Conservation (phyloP, 1,284 basidiomycete genomes). For the Marasmius tenuissimus region DNA sequence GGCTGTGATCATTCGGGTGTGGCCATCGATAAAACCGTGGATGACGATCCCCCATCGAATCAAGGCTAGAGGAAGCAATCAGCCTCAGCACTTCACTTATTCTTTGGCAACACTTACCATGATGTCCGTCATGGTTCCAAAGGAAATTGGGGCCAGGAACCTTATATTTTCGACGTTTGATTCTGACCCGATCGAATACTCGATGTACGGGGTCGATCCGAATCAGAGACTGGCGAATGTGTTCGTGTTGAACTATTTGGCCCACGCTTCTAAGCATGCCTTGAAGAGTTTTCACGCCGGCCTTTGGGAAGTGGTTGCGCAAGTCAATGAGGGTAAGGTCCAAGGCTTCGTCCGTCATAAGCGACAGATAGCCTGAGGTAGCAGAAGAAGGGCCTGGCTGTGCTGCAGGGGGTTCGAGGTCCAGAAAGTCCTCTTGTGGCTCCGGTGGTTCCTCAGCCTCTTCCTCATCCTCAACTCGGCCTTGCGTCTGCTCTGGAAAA, state of each 20-base stretch:
- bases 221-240: conserved; percentile 17
- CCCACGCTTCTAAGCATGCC: conserved; percentile 23
- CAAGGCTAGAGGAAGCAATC: conserved; percentile 15
- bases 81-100: background rate
- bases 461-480: conserved; percentile 9
- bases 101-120: conserved; percentile 17
- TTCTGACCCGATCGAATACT: conserved; percentile 24
- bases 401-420: background rate
- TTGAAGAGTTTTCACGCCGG: conserved; percentile 25
- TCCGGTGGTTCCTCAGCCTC: background rate
- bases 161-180: conserved; percentile 25
- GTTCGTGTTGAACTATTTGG: conserved; percentile 17
- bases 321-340: conserved; percentile 9
- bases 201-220: conserved; percentile 23
- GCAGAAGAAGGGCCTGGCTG: background rate
- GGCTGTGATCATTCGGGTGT: conserved; percentile 24
- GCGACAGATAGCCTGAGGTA: background rate
- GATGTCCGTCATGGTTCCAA: conserved; percentile 31
- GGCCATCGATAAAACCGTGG: conserved; percentile 34
- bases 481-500: conserved; percentile 1
- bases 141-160: conserved; percentile 35
- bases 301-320: conserved; percentile 9
- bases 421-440: background rate
- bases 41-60: conserved; percentile 33
- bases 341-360: conserved; percentile 4